These are phyloP conservation scores for Pleurotus platypus DNA, from an alignment of 768 basidiomycete species.

Conservation along the genomic window DNA sequence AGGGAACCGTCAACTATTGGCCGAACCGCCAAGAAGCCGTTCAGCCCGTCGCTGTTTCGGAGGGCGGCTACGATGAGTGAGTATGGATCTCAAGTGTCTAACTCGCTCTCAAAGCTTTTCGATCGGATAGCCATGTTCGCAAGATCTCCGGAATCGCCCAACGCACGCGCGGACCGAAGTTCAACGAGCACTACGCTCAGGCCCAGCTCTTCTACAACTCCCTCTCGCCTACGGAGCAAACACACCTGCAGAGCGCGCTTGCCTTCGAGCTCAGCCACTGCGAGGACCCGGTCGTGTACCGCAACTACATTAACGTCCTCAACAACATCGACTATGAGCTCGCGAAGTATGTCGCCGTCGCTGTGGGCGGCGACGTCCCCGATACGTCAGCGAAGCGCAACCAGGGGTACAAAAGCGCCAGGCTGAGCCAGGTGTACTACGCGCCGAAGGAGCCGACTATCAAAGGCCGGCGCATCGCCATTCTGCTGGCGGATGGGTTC, in stretches of 20 bases:
- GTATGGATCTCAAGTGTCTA: slow-evolving; percentile 11
- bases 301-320: slow-evolving; percentile 61
- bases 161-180: slow-evolving; percentile 66
- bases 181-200: slow-evolving; percentile 75
- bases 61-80: slow-evolving; percentile 61
- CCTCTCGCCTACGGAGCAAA: slow-evolving; percentile 60
- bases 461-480: slow-evolving; percentile 67
- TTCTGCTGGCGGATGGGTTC: slow-evolving; percentile 77
- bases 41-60: slow-evolving; percentile 38
- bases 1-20: slow-evolving; percentile 70
- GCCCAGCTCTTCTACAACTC: slow-evolving; percentile 85
- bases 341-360: slow-evolving; percentile 62
- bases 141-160: slow-evolving; percentile 52
- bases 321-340: slow-evolving; percentile 74
- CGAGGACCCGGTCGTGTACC: slow-evolving; percentile 70
- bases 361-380: slow-evolving; percentile 60
- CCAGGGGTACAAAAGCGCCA: slow-evolving; percentile 51
- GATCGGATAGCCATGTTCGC: slow-evolving; percentile 37
- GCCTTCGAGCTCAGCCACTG: slow-evolving; percentile 85
- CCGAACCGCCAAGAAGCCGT: slow-evolving; percentile 66
- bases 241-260: slow-evolving; percentile 67
- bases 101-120: no score
- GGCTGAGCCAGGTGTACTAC: slow-evolving; percentile 60
- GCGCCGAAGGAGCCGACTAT: slow-evolving; percentile 55
- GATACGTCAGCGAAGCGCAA: slow-evolving; percentile 46